These are phyloP conservation scores for Plasmodium knowlesi DNA, from an alignment of 169 alveolate species.

Conservation along the genomic window DNA sequence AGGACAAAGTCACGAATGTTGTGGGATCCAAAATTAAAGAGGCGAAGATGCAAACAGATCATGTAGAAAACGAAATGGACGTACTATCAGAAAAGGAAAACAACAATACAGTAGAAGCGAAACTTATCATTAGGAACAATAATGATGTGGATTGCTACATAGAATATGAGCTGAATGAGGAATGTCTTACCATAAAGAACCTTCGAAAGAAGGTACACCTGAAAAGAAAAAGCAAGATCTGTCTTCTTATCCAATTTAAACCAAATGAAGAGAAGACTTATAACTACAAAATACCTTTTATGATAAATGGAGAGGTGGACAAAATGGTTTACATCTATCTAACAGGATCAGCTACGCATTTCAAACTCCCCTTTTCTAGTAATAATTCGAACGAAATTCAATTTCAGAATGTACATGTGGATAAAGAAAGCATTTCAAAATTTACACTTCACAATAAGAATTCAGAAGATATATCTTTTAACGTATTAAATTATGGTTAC, in stretches of 20 bases:
- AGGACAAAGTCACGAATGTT: neutral
- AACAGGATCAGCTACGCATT: constrained; percentile 56
- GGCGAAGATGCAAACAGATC: neutral
- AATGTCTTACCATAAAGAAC: constrained; percentile 26
- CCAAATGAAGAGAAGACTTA: constrained; percentile 64
- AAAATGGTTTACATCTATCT: constrained; percentile 26
- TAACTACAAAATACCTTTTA: constrained; percentile 55
- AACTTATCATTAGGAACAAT: constrained; percentile 46
- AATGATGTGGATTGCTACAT: constrained; percentile 65
- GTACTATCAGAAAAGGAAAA: neutral
- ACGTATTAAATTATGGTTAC: constrained; percentile 31
- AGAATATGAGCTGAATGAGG: constrained; percentile 58
- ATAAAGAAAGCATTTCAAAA: constrained; percentile 50
- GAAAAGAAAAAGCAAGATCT: constrained; percentile 19
- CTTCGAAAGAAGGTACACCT: constrained; percentile 16
- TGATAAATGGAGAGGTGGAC: constrained; percentile 24
- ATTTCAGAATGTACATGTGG: constrained; percentile 64
- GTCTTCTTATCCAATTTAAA: constrained; percentile 25
- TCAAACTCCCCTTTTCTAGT: constrained; percentile 56
- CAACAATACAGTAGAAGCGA: constrained; percentile 13
- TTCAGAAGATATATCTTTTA: constrained; percentile 57
- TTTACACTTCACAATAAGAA: constrained; percentile 51
- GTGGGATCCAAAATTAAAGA: neutral
- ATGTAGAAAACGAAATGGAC: constrained; percentile 9
- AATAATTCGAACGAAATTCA: constrained; percentile 51